Evolutionary conservation across 148 eudicot species (phyloP), one percentile per base, ranked within the genome.

Genomic region (Salicornia ramosissima): DNA sequence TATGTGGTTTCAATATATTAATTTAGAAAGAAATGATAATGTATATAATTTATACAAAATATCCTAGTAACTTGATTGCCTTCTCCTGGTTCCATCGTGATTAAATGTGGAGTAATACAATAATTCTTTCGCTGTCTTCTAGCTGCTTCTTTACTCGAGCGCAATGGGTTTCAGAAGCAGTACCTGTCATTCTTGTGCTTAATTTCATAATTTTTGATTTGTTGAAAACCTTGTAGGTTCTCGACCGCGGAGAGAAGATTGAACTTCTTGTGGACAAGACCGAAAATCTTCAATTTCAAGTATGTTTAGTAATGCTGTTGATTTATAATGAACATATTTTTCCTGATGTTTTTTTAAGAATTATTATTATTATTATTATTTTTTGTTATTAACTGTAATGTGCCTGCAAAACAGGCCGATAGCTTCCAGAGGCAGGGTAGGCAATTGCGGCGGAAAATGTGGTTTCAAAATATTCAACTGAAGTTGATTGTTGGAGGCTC

Each of bases 191-290:
- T 28, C n/a, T 24, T 28, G 25, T 4, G 29, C n/a, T 28, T 57
- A n/a, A 57, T 10, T 30, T 28, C 22, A 61, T n/a, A 21, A 9
- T 4, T 61, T 1, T 61, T 21, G 2, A 11, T 61, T 33, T 34
- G 21, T 71, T 19, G 28, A 12, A 36, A 3, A 67, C 15, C 25
- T 28, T 73, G 46, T 82, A 94, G 98, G 97, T 94, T 72, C 76
- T 94, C 75, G 98, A 94, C 64, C 96, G 98, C 68, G 98, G 98
- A 14, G 98, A 94, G 83, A 94, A 87, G 83, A 94, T 94, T 78
- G 98, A 90, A 77, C 86, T 94, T 75, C 83, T 94, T 52, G 96
- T 94, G 30, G 98, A 94, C 67, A 94, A 88, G 75, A 90, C 98
- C 26, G 98, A 94, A 80, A 94, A 88, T 80, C 98, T 94, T 72